phyloP scores from a whole-genome alignment of 805 yeast genomes.

The Blastobotrys peoriensis region DNA sequence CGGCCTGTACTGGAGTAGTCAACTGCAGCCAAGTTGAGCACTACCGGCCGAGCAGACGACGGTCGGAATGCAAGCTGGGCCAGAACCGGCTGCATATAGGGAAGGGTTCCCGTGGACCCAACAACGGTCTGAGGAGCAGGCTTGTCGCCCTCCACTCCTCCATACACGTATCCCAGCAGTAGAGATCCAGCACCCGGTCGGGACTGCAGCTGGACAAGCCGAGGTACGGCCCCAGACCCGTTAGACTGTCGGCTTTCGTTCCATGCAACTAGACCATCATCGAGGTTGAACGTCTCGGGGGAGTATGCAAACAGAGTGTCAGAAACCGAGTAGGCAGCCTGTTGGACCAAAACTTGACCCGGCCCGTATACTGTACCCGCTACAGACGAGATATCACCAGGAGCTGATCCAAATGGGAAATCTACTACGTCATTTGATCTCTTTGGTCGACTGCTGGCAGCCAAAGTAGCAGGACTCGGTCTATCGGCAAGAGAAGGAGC shows the following conservation, averaged over 20 bases:
- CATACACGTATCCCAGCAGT: conserved; percentile 60
- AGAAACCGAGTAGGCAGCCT: conserved; percentile 30
- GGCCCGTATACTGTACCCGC: conserved; percentile 21
- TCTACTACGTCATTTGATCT: neutral
- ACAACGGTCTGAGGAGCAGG: conserved; percentile 36
- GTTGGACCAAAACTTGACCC: conserved; percentile 27
- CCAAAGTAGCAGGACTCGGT: neutral
- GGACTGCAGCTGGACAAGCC: conserved; percentile 51
- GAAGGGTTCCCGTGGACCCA: conserved; percentile 62
- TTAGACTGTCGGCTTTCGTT: conserved; percentile 44
- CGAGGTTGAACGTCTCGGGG: conserved; percentile 56
- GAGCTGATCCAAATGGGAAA: conserved; percentile 9
- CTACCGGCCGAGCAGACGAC: conserved; percentile 46
- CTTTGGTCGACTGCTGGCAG: neutral
- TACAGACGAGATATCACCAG: conserved; percentile 17
- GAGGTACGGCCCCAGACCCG: conserved; percentile 53
- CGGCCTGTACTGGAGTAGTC: conserved; percentile 48
- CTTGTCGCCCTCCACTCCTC: conserved; percentile 14
- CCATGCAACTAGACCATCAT: conserved; percentile 60
- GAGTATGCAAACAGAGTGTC: conserved; percentile 49
- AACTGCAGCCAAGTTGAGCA: conserved; percentile 70
- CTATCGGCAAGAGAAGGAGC: neutral
- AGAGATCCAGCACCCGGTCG: conserved; percentile 81
- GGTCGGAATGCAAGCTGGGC: conserved; percentile 30
- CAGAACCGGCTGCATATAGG: conserved; percentile 60